Conservation (phyloP, 768 basidiomycete genomes). For the Cystofilobasidium ferigula region DNA sequence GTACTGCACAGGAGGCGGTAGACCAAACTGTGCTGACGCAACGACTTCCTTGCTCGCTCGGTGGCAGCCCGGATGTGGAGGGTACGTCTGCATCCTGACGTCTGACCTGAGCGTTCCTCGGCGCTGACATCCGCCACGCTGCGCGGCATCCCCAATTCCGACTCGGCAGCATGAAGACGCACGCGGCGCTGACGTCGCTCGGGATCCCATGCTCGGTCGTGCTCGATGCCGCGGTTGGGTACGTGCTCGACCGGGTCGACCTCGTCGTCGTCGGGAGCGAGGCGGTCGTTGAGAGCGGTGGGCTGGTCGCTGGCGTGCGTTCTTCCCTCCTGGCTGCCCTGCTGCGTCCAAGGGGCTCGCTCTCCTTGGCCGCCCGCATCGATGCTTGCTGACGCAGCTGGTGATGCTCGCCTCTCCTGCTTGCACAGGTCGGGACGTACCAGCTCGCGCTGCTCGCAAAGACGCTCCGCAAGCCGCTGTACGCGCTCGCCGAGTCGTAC, state of each 20-base stretch:
- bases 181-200: conserved; percentile 69
- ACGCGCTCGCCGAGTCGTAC: conserved; percentile 74
- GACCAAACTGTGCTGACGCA: neutral
- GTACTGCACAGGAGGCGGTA: too few species aligned
- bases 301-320: conserved; percentile 51
- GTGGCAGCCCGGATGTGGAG: conserved; percentile 39
- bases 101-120: conserved; percentile 1
- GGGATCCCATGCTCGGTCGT: conserved; percentile 91
- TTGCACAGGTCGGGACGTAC: conserved; percentile 65
- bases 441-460: conserved; percentile 95
- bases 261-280: conserved; percentile 94
- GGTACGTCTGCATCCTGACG: conserved; percentile 33
- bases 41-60: neutral
- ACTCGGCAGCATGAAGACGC: conserved; percentile 67
- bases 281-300: conserved; percentile 94
- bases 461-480: conserved; percentile 88
- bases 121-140: too few species aligned
- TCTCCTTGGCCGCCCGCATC: neutral
- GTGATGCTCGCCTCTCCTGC: neutral
- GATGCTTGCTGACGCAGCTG: too few species aligned
- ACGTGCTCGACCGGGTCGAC: conserved; percentile 92
- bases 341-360: too few species aligned
- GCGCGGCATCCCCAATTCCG: too few species aligned
- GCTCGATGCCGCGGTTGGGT: conserved; percentile 90
- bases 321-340: neutral